phyloP scores from a whole-genome alignment of 1,139 yeast genomes.

The Candida anutae region DNA sequence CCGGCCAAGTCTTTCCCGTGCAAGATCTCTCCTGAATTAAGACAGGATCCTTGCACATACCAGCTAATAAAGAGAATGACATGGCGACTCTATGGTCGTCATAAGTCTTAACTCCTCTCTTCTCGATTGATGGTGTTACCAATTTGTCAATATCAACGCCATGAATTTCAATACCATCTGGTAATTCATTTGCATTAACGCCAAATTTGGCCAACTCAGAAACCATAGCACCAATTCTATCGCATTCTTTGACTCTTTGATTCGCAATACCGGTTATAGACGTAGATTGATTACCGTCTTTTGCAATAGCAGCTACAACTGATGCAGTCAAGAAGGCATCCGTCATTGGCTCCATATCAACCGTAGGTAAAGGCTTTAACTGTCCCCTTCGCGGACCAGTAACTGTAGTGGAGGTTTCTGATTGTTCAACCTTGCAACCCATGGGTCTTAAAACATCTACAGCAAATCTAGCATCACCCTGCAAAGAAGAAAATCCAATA shows the following conservation, averaged over 20 bases:
- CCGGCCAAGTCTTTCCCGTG: slow-evolving; percentile 99
- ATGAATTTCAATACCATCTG: slow-evolving; percentile 84
- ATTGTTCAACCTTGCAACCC: slow-evolving; percentile 89
- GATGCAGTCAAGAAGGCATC: slow-evolving; percentile 97
- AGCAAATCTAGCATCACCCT: slow-evolving; percentile 97
- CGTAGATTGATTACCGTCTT: slow-evolving; percentile 46
- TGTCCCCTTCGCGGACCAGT: slow-evolving; percentile 73
- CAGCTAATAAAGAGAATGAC: slow-evolving; percentile 87
- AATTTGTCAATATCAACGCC: slow-evolving; percentile 50
- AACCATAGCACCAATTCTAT: slow-evolving; percentile 93
- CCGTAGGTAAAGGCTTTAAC: slow-evolving; percentile 60
- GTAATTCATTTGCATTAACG: slow-evolving; percentile 72
- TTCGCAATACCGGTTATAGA: slow-evolving; percentile 93
- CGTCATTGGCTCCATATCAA: slow-evolving; percentile 99
- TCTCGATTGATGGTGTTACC: slow-evolving; percentile 39
- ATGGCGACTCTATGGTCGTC: slow-evolving; percentile 98
- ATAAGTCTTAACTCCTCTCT: slow-evolving; percentile 61
- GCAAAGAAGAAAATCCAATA: slow-evolving; percentile 85
- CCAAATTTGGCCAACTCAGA: slow-evolving; percentile 85
- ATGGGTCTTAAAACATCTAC: slow-evolving; percentile 85
- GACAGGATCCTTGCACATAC: slow-evolving; percentile 48
- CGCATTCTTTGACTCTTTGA: slow-evolving; percentile 96
- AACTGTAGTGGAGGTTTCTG: slow-evolving; percentile 81
- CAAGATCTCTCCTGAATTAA: slow-evolving; percentile 80
- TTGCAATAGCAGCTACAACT: slow-evolving; percentile 89